Evolutionary conservation across 208 protist species (phyloP).

Genomic region (Crithidia acanthocephali): DNA sequence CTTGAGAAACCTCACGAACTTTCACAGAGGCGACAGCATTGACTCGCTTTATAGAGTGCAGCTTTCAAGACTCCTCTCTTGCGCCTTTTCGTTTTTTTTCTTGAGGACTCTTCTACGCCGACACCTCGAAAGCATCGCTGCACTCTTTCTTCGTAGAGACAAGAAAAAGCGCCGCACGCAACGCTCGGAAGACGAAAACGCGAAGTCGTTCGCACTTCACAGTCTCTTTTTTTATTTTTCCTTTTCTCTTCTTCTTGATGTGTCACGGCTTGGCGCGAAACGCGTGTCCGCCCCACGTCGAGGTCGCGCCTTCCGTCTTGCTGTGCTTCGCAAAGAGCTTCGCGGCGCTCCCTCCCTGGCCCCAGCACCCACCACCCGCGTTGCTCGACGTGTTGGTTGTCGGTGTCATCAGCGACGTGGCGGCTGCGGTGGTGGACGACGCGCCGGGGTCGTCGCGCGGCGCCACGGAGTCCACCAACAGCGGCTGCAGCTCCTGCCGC

Average conservation of each 20-base stretch:
- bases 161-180: too few relatives aligned
- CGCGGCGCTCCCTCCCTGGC: conserved; percentile 29
- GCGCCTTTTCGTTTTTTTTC: too few relatives aligned
- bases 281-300: conserved; percentile 63
- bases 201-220: too few relatives aligned
- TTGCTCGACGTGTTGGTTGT: conserved; percentile 20
- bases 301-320: neutral
- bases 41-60: too few relatives aligned
- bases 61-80: too few relatives aligned
- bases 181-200: too few relatives aligned
- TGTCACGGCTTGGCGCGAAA: conserved; percentile 36
- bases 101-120: too few relatives aligned
- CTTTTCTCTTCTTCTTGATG: neutral
- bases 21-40: too few relatives aligned
- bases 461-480: conserved; percentile 14
- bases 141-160: too few relatives aligned
- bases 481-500: conserved; percentile 38
- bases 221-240: neutral
- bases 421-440: neutral
- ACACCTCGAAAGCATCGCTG: too few relatives aligned
- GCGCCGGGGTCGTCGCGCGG: neutral
- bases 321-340: conserved; percentile 45
- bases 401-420: conserved; percentile 6
- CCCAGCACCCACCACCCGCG: conserved; percentile 43
- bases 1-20: neutral